Evolutionary conservation across 768 basidiomycete genomes (phyloP).

Genomic region (Suillus variegatus): DNA sequence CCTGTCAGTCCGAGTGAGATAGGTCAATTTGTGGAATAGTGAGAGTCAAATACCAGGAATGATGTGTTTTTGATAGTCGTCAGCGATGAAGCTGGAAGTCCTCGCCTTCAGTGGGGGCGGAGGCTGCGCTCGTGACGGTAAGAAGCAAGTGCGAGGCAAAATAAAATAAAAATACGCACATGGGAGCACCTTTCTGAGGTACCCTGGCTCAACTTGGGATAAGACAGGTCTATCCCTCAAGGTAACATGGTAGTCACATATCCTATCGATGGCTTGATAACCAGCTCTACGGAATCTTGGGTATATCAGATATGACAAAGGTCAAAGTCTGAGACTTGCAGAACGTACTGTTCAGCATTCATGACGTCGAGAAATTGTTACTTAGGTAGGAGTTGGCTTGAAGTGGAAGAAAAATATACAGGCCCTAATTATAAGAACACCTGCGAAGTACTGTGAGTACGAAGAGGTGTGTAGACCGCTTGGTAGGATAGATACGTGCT

Average conservation of each 20-base stretch:
- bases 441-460: too few relatives aligned
- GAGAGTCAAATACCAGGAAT: constrained; percentile 62
- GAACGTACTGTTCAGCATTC: constrained; percentile 49
- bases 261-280: constrained; percentile 84
- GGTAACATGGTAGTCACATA: constrained; percentile 84
- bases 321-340: background rate
- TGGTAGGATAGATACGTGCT: too few relatives aligned
- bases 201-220: constrained; percentile 83
- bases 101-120: constrained; percentile 71
- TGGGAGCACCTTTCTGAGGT: constrained; percentile 69
- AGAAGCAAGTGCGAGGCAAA: background rate
- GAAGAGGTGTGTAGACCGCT: too few relatives aligned
- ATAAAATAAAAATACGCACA: constrained; percentile 35
- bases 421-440: background rate
- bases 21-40: background rate
- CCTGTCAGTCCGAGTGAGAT: constrained; percentile 40
- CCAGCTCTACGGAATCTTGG: constrained; percentile 81
- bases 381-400: background rate
- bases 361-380: constrained; percentile 22
- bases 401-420: background rate
- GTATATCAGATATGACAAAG: background rate
- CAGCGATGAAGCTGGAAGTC: constrained; percentile 66
- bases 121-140: constrained; percentile 32
- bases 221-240: constrained; percentile 66
- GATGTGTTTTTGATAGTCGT: constrained; percentile 80